Evolutionary conservation across 371 early-diverging fungal genomes (phyloP), one percentile per base, ranked within the genome.

Genomic region (Mortierella sp.): DNA sequence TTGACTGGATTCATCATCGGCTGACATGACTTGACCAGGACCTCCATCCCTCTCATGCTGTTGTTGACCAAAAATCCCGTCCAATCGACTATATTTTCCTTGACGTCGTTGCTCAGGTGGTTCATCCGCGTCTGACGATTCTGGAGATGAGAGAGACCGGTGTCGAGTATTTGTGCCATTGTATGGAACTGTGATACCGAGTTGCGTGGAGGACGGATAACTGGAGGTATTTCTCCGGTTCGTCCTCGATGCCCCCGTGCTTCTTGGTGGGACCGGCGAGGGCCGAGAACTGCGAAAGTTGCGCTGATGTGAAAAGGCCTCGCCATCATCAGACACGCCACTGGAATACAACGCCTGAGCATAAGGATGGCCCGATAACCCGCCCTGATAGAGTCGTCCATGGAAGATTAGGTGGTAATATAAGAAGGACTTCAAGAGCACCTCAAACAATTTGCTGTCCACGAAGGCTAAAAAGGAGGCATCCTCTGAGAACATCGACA

Each of bases 261-360:
- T 63, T 47, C 54, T 62, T 13, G 41, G 46, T 21, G 50, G 19
- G 4, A 24, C 18, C 19, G 50, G 63, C 24, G 60, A 67, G 30
- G 34, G 59, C 12, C 59, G 59, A 23, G 67, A 46, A 28, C 67
- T 72, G 5, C 56, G 62, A 51, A 72, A 63, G 55, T 67, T 72
- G 51, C 50, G 50, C 27, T 72, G 73, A 26, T 68, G 65, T 2
- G 76, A 67, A 53, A 74, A 74, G 2, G 76, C 60, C 26, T 74
- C 76, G 39, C 76, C 76, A 23, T 74, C 76, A n/a, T 74, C 76
- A 2, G 76, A 74, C 0, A 58, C 69, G 0, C 69, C 76, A 41
- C 69, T 68, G 1, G 70, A 74, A 31, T 69, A 69, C 38, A 65
- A 60, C 0, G 74, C 56, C 9, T 69, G 54, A 1, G 61, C 58